A percentile compares a stretch with the other conserved stretches of the same genome.
Evolutionary conservation across 176 grass and related monocot species (phyloP).

Genomic region (Carex littledalei): DNA sequence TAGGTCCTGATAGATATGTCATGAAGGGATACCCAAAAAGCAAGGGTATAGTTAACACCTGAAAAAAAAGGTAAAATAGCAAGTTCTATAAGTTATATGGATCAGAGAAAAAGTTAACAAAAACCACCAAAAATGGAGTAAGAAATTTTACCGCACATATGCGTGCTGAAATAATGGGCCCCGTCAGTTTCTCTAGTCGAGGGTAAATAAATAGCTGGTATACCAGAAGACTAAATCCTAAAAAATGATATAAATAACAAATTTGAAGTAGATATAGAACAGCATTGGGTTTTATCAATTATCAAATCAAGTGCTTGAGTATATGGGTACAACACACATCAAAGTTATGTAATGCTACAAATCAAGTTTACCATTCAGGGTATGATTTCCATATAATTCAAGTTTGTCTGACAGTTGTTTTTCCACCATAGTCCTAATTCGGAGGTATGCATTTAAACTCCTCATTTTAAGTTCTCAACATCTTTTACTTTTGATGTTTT

Average conservation of each 20-base stretch:
- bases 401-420: background rate
- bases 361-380: background rate
- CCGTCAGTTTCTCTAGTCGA: slow-evolving; percentile 32
- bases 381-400: background rate
- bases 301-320: background rate
- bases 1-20: slow-evolving; percentile 54
- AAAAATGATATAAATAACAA: slow-evolving; percentile 14
- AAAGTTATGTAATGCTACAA: background rate
- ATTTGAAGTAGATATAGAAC: slow-evolving; percentile 1
- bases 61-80: slow-evolving; percentile 26
- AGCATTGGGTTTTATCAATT: background rate
- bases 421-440: background rate
- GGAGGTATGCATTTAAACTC: background rate
- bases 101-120: background rate
- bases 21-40: slow-evolving; percentile 75
- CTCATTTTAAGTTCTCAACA: background rate
- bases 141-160: slow-evolving; percentile 41
- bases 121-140: background rate
- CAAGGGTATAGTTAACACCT: slow-evolving; percentile 66
- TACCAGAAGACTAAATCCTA: slow-evolving; percentile 55
- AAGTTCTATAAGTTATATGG: background rate
- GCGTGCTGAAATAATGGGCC: slow-evolving; percentile 47
- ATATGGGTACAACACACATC: background rate
- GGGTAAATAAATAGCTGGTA: slow-evolving; percentile 73
- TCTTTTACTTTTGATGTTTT: background rate